Evolutionary conservation across 768 basidiomycete genomes (phyloP), one percentile per base, ranked within the genome.

Genomic region (Panaeolus cyanescens): DNA sequence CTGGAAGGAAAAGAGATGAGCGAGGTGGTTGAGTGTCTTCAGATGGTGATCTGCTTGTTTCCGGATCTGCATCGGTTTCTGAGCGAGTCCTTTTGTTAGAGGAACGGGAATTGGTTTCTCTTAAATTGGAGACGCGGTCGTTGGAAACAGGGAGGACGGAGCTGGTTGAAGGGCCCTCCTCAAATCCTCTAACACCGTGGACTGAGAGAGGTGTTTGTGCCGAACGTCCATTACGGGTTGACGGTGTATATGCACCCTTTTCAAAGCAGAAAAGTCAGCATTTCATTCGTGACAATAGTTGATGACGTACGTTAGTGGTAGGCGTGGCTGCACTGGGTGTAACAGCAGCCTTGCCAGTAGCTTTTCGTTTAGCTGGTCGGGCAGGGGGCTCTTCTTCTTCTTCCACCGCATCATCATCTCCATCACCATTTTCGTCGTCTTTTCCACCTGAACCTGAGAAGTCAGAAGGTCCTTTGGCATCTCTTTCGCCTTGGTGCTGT

Each of bases 401-500:
- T 19, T 79, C 78, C 1, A 70, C 76, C 10, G 74, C 75, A 20
- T 79, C 82, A 25, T 77, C 81, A 13, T 79, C 79, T 6, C 72
- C 80, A 17, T 72, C 83, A 50, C 70, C 80, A 3, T 64, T 71
- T 13, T 74, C 74, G 28, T 78, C 77, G 32, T 72, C 64, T 60
- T 72, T 72, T 58, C 65, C 72, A 20, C 58, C 65, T 13, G 69
- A 65, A 10, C 77, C 79, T 4, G 78, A 78, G 65, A 85, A 85
- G 65, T 85, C 82, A 10, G 67, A 59, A 1, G 81, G 80, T 6
- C 78, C 77, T 32, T 77, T 77, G 6, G 79, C 77, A 63, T 84
- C 83, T 62, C 76, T 77, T 65, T 83, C 82, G 59, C 82, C 83
- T 54, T 83, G 80, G 64, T 80, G 78, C 83, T 83, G 65, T 33